phyloP scores from a whole-genome alignment of 148 eudicot genomes.

The Nepenthes gracilis region DNA sequence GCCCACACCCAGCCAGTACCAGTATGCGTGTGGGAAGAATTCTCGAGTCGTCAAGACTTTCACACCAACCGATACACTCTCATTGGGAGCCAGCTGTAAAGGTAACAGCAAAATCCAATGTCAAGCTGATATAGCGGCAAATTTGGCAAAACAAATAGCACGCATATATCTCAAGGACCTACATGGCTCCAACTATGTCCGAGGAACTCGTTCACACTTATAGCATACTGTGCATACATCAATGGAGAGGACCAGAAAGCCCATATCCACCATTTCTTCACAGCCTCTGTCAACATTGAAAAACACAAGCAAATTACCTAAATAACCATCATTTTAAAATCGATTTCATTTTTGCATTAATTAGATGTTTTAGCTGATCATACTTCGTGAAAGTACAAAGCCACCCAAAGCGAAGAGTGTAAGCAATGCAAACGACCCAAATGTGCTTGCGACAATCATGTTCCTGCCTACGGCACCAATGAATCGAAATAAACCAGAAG shows the following conservation, averaged over 20 bases:
- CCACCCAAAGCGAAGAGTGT: background rate
- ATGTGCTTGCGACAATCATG: constrained; percentile 45
- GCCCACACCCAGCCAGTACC: constrained; percentile 54
- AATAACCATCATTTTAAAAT: background rate
- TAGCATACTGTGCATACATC: constrained; percentile 63
- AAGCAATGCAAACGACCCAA: background rate
- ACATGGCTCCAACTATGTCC: constrained; percentile 42
- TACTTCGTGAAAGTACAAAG: background rate
- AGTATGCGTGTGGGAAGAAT: constrained; percentile 22
- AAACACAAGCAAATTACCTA: background rate
- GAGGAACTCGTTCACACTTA: constrained; percentile 54
- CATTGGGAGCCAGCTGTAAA: constrained; percentile 13
- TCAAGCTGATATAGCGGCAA: too few species aligned
- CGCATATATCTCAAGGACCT: too few species aligned
- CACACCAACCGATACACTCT: constrained; percentile 25
- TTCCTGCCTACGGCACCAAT: constrained; percentile 40
- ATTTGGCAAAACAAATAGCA: too few species aligned
- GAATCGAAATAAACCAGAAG: constrained; percentile 37
- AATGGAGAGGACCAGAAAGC: constrained; percentile 71
- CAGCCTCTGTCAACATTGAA: constrained; percentile 18
- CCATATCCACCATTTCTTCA: constrained; percentile 76
- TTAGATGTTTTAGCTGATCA: too few species aligned
- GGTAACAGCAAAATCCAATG: too few species aligned
- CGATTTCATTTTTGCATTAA: background rate
- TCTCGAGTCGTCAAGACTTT: constrained; percentile 16